phyloP scores from a whole-genome alignment of 1,284 basidiomycete genomes.

The Meripilus lineatus region DNA sequence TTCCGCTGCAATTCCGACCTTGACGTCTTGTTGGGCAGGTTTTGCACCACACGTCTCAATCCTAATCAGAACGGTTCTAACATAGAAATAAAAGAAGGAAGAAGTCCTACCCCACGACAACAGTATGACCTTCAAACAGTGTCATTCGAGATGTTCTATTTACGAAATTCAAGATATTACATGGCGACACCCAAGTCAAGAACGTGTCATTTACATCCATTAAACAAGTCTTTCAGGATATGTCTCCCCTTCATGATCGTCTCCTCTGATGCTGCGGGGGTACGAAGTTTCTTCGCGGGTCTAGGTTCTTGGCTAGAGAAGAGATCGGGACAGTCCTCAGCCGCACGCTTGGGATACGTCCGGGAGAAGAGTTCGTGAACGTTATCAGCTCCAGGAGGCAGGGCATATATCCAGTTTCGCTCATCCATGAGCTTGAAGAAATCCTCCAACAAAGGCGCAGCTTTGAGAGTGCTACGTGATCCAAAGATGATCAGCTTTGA shows the following conservation, averaged over 20 bases:
- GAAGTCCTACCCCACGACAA: no score
- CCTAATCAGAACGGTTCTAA: no score
- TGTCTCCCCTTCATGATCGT: slow-evolving; percentile 49
- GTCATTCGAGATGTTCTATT: no score
- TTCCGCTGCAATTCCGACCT: no score
- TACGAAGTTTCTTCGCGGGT: slow-evolving; percentile 25
- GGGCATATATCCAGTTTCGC: slow-evolving; percentile 62
- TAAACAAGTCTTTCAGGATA: slow-evolving; percentile 55
- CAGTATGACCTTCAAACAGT: no score
- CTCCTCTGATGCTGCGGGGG: slow-evolving; percentile 27
- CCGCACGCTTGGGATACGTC: slow-evolving; percentile 15
- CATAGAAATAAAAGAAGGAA: no score
- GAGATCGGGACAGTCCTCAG: slow-evolving; percentile 9
- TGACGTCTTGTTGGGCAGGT: no score
- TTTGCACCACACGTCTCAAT: no score
- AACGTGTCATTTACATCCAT: slow-evolving; percentile 27
- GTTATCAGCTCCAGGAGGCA: slow-evolving; percentile 50
- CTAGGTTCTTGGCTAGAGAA: background rate
- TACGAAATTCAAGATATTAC: no score
- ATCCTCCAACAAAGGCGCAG: slow-evolving; percentile 56
- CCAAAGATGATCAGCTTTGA: slow-evolving; percentile 91
- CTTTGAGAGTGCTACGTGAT: slow-evolving; percentile 66
- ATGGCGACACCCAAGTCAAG: no score
- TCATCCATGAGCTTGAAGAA: slow-evolving; percentile 75
- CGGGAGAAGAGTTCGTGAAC: slow-evolving; percentile 34